Evolutionary conservation across 1,284 basidiomycete genomes (phyloP).

Genomic region (Calocybe gambosa): DNA sequence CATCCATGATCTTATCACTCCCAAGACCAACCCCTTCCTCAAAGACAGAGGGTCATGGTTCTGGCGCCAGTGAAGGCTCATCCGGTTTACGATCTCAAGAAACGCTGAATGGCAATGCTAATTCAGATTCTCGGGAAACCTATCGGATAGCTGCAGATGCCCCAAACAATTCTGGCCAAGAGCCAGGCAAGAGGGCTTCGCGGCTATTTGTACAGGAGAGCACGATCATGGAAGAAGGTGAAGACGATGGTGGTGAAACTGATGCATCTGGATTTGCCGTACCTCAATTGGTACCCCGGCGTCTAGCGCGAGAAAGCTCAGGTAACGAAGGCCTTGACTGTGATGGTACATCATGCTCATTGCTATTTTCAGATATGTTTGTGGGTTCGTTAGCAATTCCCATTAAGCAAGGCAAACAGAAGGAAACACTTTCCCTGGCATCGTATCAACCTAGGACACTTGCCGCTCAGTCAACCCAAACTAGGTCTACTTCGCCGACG

Average conservation of each 20-base stretch:
- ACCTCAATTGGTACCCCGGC: slow-evolving; percentile 11
- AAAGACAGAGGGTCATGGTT: slow-evolving; percentile 2
- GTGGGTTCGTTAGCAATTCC: slow-evolving; percentile 56
- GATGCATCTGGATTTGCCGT: slow-evolving; percentile 14
- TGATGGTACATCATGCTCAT: neutral
- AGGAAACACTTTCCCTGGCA: slow-evolving; percentile 36
- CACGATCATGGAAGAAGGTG: slow-evolving; percentile 39
- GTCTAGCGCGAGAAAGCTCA: slow-evolving; percentile 1
- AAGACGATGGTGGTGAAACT: slow-evolving; percentile 21
- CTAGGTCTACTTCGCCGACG: slow-evolving; percentile 17
- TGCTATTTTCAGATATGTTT: slow-evolving; percentile 18
- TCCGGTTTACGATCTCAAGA: slow-evolving; percentile 1
- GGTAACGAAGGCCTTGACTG: slow-evolving; percentile 1
- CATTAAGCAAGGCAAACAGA: slow-evolving; percentile 39
- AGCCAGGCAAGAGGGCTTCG: slow-evolving; percentile 61
- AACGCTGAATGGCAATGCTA: slow-evolving; percentile 9
- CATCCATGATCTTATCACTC: slow-evolving; percentile 25
- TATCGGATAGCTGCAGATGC: slow-evolving; percentile 59
- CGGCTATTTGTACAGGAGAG: slow-evolving; percentile 46
- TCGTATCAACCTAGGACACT: slow-evolving; percentile 52
- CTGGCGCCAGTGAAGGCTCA: neutral
- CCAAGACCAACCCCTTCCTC: slow-evolving; percentile 19
- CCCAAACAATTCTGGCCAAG: slow-evolving; percentile 68
- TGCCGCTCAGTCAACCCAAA: slow-evolving; percentile 27
- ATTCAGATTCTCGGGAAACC: slow-evolving; percentile 50